A percentile compares a stretch with the other conserved stretches of the same genome.
Conservation (phyloP, 2,329 filamentous ascomycete genomes). For the Laburnicola sp. region DNA sequence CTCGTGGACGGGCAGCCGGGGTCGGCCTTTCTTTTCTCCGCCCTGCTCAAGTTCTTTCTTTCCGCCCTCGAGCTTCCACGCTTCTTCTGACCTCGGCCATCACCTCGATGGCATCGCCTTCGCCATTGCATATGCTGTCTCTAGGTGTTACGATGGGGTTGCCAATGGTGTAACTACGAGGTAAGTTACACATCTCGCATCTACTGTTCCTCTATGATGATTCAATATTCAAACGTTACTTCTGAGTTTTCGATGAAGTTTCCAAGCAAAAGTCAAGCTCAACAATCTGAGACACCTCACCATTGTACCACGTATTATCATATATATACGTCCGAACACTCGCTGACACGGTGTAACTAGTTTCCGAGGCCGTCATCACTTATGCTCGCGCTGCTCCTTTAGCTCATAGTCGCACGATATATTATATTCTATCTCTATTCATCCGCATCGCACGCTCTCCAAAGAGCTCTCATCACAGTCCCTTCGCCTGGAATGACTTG, state of each 20-base stretch:
- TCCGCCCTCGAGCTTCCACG: background rate
- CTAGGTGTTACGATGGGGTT: background rate
- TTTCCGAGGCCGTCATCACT: background rate
- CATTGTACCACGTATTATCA: slow-evolving; percentile 4
- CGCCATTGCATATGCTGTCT: slow-evolving; percentile 3
- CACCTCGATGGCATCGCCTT: slow-evolving; percentile 5
- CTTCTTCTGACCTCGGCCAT: slow-evolving; percentile 3
- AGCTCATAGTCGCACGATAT: background rate
- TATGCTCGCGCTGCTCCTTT: background rate
- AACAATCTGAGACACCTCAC: slow-evolving; percentile 54
- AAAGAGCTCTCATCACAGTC: slow-evolving; percentile 40
- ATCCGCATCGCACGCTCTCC: background rate
- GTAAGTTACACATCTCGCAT: slow-evolving; percentile 23
- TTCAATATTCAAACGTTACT: slow-evolving; percentile 36
- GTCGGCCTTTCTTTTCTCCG: slow-evolving; percentile 28
- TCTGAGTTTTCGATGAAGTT: slow-evolving; percentile 44
- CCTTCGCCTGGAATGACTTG: slow-evolving; percentile 62
- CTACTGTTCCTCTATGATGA: slow-evolving; percentile 34
- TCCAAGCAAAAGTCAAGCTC: slow-evolving; percentile 54
- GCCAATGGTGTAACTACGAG: background rate
- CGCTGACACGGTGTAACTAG: background rate
- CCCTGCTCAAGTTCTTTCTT: slow-evolving; percentile 17
- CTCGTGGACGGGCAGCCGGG: slow-evolving; percentile 33
- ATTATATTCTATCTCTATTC: background rate
- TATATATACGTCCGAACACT: background rate